A percentile compares a stretch with the other conserved stretches of the same genome.
Evolutionary conservation across 2,329 filamentous ascomycete genomes (phyloP).

Genomic region (Emydomyces testavorans): DNA sequence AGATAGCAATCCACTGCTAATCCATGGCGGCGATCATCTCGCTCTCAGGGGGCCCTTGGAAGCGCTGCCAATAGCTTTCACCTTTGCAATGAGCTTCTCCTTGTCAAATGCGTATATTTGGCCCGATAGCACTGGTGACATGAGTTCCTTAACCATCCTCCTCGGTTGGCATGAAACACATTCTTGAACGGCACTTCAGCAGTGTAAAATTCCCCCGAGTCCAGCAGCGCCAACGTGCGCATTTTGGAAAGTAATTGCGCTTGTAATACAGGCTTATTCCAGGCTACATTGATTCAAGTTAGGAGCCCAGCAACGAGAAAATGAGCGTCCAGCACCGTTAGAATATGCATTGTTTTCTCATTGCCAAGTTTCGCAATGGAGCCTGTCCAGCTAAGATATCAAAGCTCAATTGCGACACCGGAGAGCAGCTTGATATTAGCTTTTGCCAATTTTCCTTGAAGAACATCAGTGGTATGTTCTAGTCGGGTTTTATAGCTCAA

Average conservation of each 20-base stretch:
- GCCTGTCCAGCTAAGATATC: conserved; percentile 12
- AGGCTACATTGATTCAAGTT: too few species aligned
- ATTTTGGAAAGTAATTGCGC: too few species aligned
- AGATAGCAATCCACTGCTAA: conserved; percentile 28
- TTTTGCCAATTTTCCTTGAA: conserved; percentile 3
- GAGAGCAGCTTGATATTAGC: not conserved
- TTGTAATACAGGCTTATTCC: too few species aligned
- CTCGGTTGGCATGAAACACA: too few species aligned
- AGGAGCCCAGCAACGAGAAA: too few species aligned
- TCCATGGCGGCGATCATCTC: conserved; percentile 44
- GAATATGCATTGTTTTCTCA: too few species aligned
- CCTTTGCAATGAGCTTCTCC: conserved; percentile 32
- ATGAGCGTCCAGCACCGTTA: too few species aligned
- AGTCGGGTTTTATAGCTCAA: conserved; percentile 2
- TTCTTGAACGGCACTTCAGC: too few species aligned
- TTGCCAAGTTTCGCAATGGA: conserved; percentile 15
- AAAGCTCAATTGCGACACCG: conserved; percentile 11
- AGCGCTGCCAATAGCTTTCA: conserved; percentile 38
- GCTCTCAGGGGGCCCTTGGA: conserved; percentile 34
- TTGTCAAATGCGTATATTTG: conserved; percentile 29
- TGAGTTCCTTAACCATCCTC: conserved; percentile 33
- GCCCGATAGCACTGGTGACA: conserved; percentile 29
- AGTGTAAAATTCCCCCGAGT: too few species aligned
- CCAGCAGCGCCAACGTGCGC: too few species aligned
- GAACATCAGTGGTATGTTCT: conserved; percentile 3